Percentiles rank a stretch among this genome's conserved stretches.
These are phyloP conservation scores for Tetrahymena malaccensis DNA, from an alignment of 73 alveolate species.

Conservation along the genomic window DNA sequence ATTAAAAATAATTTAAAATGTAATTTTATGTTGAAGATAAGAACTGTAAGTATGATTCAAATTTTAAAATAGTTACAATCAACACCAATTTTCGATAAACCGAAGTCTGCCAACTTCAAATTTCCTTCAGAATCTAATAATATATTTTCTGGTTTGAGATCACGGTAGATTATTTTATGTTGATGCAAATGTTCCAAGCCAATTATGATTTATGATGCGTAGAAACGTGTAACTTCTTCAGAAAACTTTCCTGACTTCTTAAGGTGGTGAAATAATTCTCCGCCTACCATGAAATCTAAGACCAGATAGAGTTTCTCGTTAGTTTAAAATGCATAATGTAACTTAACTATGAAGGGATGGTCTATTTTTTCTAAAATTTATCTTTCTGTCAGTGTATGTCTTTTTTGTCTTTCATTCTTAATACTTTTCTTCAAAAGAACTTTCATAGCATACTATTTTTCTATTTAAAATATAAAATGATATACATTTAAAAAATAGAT, in stretches of 20 bases:
- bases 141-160: slow-evolving; percentile 85
- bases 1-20: too few relatives aligned
- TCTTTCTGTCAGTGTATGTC: slow-evolving; percentile 70
- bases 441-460: slow-evolving; percentile 58
- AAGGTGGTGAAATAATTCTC: slow-evolving; percentile 72
- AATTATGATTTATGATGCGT: slow-evolving; percentile 69
- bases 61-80: not conserved
- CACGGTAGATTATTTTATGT: slow-evolving; percentile 63
- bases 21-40: not conserved
- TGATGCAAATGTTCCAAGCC: slow-evolving; percentile 74
- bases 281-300: slow-evolving; percentile 76
- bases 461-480: not conserved
- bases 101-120: slow-evolving; percentile 80
- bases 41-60: too few relatives aligned
- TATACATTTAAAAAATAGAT: not conserved
- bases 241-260: slow-evolving; percentile 54
- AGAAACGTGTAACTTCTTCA: slow-evolving; percentile 65
- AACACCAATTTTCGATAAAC: slow-evolving; percentile 57
- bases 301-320: slow-evolving; percentile 76
- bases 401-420: slow-evolving; percentile 31
- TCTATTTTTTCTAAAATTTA: slow-evolving; percentile 54
- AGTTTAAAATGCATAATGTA: slow-evolving; percentile 75
- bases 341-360: slow-evolving; percentile 61
- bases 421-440: slow-evolving; percentile 34
- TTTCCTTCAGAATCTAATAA: slow-evolving; percentile 74